phyloP scores from a whole-genome alignment of 352 stramenopile genomes.

The Thalassiosira mediterranea region DNA sequence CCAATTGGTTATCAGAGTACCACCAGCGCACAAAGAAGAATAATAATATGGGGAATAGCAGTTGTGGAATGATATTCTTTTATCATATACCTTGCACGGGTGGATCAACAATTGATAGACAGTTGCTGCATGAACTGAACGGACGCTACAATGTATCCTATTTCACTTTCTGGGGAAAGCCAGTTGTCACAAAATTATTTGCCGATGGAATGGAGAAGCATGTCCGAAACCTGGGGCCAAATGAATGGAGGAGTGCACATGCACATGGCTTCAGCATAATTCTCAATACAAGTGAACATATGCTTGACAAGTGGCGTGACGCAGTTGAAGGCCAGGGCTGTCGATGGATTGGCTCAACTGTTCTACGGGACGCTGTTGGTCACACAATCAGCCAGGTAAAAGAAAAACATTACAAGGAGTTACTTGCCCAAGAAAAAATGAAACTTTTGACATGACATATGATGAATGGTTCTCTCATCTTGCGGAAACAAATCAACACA shows the following conservation, averaged over 20 bases:
- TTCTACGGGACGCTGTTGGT: constrained; percentile 49
- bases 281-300: constrained; percentile 38
- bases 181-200: constrained; percentile 28
- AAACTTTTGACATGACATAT: background rate
- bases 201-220: constrained; percentile 37
- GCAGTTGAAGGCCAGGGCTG: constrained; percentile 44
- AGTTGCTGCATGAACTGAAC: constrained; percentile 44
- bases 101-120: constrained; percentile 45
- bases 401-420: background rate
- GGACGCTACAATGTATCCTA: constrained; percentile 36
- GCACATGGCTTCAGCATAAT: constrained; percentile 44
- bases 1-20: too few species aligned
- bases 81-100: constrained; percentile 58
- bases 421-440: background rate
- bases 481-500: constrained; percentile 31
- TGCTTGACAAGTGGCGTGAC: constrained; percentile 45
- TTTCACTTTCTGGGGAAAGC: constrained; percentile 43
- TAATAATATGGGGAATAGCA: too few species aligned
- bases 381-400: constrained; percentile 55
- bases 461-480: constrained; percentile 39
- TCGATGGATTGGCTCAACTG: constrained; percentile 36
- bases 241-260: constrained; percentile 55
- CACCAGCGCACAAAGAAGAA: too few species aligned
- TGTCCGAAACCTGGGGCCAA: constrained; percentile 17
- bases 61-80: constrained; percentile 63